A percentile compares a stretch with the other conserved stretches of the same genome.
Evolutionary conservation across 495 filamentous ascomycete species (phyloP).

Genomic region (Aspergillus saccharolyticus): DNA sequence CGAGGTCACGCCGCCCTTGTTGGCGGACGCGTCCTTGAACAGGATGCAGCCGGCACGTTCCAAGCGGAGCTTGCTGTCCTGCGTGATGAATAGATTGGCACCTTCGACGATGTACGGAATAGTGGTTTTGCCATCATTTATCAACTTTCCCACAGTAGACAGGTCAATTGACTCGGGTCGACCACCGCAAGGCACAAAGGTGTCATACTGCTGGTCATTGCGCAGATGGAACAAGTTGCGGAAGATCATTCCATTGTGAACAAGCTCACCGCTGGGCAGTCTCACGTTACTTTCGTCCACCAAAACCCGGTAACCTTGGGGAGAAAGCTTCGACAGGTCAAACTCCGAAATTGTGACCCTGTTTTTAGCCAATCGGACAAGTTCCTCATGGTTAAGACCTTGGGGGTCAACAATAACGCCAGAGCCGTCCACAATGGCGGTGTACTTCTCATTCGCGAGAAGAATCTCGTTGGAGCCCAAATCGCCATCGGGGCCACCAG

Average conservation of each 20-base stretch:
- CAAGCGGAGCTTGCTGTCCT: slow-evolving; percentile 92
- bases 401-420: slow-evolving; percentile 92
- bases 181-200: slow-evolving; percentile 94
- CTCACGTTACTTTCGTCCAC: slow-evolving; percentile 84
- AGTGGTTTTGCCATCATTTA: slow-evolving; percentile 71
- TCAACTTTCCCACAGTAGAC: slow-evolving; percentile 75
- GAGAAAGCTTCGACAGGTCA: slow-evolving; percentile 77
- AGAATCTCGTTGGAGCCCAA: slow-evolving; percentile 97
- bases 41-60: slow-evolving; percentile 90
- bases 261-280: slow-evolving; percentile 77
- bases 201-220: slow-evolving; percentile 66
- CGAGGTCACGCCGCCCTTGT: slow-evolving; percentile 98
- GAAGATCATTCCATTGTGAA: slow-evolving; percentile 91
- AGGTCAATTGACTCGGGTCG: slow-evolving; percentile 96
- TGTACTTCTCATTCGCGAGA: slow-evolving; percentile 91
- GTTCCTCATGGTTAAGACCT: slow-evolving; percentile 78
- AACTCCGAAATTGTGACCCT: slow-evolving; percentile 88
- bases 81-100: slow-evolving; percentile 97
- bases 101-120: slow-evolving; percentile 97
- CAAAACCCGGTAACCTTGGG: slow-evolving; percentile 84
- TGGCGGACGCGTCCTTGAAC: slow-evolving; percentile 96
- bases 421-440: slow-evolving; percentile 85
- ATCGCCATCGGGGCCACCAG: slow-evolving; percentile 94
- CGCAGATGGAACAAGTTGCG: slow-evolving; percentile 96
- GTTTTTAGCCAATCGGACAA: slow-evolving; percentile 77